phyloP scores from a whole-genome alignment of 2,329 filamentous ascomycete species.

The Colletotrichum filicis region DNA sequence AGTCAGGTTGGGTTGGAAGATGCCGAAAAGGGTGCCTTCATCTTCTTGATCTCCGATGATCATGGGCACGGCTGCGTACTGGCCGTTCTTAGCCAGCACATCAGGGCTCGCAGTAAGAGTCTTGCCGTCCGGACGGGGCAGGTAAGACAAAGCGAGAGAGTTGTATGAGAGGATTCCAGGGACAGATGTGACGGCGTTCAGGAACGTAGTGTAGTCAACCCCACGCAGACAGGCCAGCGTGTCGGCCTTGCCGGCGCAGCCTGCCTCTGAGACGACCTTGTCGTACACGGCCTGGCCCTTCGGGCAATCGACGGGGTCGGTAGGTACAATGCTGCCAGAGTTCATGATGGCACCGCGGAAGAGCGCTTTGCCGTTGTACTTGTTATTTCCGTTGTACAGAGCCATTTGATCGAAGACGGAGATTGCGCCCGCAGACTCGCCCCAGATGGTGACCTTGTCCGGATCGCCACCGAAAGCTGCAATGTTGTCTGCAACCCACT shows the following conservation, averaged over 20 bases:
- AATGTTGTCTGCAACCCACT: constrained; percentile 75
- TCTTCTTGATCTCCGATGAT: constrained; percentile 75
- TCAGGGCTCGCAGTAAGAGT: constrained; percentile 66
- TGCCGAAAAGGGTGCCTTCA: constrained; percentile 72
- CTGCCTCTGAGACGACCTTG: constrained; percentile 58
- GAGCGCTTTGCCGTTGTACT: constrained; percentile 71
- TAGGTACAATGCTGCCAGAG: constrained; percentile 62
- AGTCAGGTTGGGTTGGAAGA: constrained; percentile 68
- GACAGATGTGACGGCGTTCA: constrained; percentile 68
- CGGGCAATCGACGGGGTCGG: constrained; percentile 62
- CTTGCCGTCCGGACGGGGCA: constrained; percentile 69
- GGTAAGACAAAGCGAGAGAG: constrained; percentile 69
- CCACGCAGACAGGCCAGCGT: constrained; percentile 66
- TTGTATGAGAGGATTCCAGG: constrained; percentile 66
- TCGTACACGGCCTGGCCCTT: constrained; percentile 69
- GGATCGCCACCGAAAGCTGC: constrained; percentile 74
- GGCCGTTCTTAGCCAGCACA: constrained; percentile 54
- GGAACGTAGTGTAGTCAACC: constrained; percentile 60
- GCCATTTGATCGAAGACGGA: constrained; percentile 72
- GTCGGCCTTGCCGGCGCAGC: constrained; percentile 62
- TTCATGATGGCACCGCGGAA: constrained; percentile 76
- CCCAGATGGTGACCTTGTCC: constrained; percentile 72
- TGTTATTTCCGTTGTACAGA: constrained; percentile 69
- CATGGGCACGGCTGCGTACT: constrained; percentile 68
- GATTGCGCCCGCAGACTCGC: constrained; percentile 68